Evolutionary conservation across 2,329 filamentous ascomycete genomes (phyloP), one percentile per base, ranked within the genome.

Genomic region (Trichoderma sp.): DNA sequence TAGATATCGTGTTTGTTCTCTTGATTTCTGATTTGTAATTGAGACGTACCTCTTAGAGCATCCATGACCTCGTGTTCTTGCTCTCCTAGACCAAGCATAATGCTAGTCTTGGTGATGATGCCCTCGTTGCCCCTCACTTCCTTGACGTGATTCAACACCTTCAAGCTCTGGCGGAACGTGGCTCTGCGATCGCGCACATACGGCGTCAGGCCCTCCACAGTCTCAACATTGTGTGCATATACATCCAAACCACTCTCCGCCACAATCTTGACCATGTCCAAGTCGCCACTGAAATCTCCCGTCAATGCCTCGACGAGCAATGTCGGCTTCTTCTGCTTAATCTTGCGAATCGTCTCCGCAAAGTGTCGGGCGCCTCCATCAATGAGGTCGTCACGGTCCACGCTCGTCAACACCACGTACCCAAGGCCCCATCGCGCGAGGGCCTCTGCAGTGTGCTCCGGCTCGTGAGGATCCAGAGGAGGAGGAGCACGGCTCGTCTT

Each of bases 221-320:
- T 99, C 89, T 99, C 97, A 76, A 99, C 90, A 80, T 99, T 99
- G 85, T 99, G 97, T 45, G 97, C 97, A 83, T 96, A 99, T 2
- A 99, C 97, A 82, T 99, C 97, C 74, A 99, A 86, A 1, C 97
- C 97, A 80, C 94, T 97, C 78, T 90, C 88, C 0, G 96, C 97
- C 60, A 99, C 95, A 71, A 96, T 83, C 80, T 88, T 88, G 45
- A 97, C 97, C 94, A 96, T 95, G 75, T 97, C 95, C 78, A 95
- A 78, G 80, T 99, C 91, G 21, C 97, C 97, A 3, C 84, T 87
- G 83, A 95, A 98, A 81, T 99, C 97, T 60, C 97, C 95, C 3
- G 96, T 97, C 82, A 97, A 83, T 0, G 94, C 93, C 85, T 97
- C 94, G 6, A 97, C 94, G 7, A 97, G 87, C 83, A 96, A 90